A percentile compares a stretch with the other conserved stretches of the same genome.
Conservation (phyloP, 2,329 filamentous ascomycete genomes). For the Pseudofabraea citricarpa region DNA sequence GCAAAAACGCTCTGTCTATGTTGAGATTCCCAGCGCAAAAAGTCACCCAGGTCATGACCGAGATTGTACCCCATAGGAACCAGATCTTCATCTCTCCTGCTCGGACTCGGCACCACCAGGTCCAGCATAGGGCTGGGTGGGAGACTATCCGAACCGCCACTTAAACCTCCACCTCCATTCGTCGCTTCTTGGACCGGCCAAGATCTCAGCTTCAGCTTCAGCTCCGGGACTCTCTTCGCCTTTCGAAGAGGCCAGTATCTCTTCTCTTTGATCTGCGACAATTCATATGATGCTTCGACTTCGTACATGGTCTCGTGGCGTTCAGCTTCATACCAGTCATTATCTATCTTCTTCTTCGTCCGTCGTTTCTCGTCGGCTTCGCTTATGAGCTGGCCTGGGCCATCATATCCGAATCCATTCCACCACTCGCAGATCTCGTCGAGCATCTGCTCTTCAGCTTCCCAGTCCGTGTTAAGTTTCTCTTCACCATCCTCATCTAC, state of each 20-base stretch:
- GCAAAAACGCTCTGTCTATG: constrained; percentile 13
- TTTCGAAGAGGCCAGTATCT: too few relatives aligned
- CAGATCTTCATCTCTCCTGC: constrained; percentile 25
- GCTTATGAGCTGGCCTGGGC: constrained; percentile 11
- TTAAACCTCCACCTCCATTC: not conserved
- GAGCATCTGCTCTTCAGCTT: constrained; percentile 13
- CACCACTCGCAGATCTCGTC: constrained; percentile 21
- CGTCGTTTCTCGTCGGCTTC: constrained; percentile 2
- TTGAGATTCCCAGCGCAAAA: constrained; percentile 47
- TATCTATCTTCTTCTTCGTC: not conserved
- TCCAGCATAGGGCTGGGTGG: constrained; percentile 22
- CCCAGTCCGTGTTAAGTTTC: constrained; percentile 8
- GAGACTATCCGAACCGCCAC: constrained; percentile 6
- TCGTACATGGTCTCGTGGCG: not conserved
- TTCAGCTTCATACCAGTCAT: not conserved
- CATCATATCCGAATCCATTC: constrained; percentile 14
- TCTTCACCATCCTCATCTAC: constrained; percentile 47
- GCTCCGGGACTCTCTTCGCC: not conserved
- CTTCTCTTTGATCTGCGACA: too few relatives aligned
- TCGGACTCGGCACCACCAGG: constrained; percentile 4
- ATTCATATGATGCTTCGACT: not conserved
- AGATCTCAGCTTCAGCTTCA: not conserved
- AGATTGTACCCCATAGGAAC: constrained; percentile 59
- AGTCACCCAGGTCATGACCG: constrained; percentile 53
- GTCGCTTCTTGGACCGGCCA: not conserved